Evolutionary conservation across 2,329 filamentous ascomycete species (phyloP).

Genomic region (Epichloe uncinata): DNA sequence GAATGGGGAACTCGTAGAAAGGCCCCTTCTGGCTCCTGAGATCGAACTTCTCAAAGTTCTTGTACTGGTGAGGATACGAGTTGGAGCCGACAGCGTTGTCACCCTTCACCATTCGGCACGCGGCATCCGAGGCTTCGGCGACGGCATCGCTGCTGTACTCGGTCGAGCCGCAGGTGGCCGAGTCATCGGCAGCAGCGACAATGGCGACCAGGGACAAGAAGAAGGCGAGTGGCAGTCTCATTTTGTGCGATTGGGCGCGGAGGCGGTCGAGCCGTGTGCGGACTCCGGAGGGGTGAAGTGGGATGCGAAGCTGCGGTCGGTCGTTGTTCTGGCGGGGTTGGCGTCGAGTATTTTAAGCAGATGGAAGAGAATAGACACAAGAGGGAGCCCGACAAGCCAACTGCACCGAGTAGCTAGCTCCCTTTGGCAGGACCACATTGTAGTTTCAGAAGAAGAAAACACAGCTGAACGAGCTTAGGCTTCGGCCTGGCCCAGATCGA

Average conservation of each 20-base stretch:
- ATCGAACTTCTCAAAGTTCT: conserved; percentile 49
- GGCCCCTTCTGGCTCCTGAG: conserved; percentile 41
- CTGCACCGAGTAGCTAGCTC: neutral
- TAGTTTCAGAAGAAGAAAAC: neutral
- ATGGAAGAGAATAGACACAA: neutral
- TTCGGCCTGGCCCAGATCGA: neutral
- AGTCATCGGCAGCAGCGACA: conserved; percentile 9
- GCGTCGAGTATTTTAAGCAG: neutral
- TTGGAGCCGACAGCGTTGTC: conserved; percentile 22
- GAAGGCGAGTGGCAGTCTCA: conserved; percentile 5
- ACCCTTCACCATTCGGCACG: conserved; percentile 34
- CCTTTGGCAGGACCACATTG: neutral
- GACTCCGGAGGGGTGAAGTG: too few relatives aligned
- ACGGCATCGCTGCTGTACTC: conserved; percentile 35
- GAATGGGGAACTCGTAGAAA: conserved; percentile 51
- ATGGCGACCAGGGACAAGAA: conserved; percentile 7
- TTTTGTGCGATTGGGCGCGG: neutral
- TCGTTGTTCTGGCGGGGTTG: neutral
- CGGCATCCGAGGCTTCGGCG: conserved; percentile 33
- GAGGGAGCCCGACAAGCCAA: neutral
- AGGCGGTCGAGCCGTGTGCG: neutral
- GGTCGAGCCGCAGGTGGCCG: conserved; percentile 36
- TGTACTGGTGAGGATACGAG: conserved; percentile 44
- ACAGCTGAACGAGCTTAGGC: neutral
- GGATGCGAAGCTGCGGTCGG: neutral